phyloP scores from a whole-genome alignment of 2,329 filamentous ascomycete species.

The Aspergillus awamori region DNA sequence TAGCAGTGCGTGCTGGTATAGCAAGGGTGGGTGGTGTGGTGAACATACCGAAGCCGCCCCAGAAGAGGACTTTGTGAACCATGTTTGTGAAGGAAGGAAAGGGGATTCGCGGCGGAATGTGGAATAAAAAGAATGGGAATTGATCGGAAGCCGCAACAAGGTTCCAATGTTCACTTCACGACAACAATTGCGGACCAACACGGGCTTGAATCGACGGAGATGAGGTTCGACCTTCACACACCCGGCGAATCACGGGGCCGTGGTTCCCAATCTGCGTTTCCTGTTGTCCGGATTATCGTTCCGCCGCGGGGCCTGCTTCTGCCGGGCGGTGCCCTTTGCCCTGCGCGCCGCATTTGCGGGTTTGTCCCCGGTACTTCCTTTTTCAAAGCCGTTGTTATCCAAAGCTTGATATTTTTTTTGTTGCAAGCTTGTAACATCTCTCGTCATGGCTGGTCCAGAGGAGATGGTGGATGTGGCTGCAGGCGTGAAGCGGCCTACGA shows the following conservation, averaged over 20 bases:
- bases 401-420: not conserved
- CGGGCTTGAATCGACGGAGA: constrained; percentile 17
- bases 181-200: not conserved
- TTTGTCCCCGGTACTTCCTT: too few species aligned
- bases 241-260: constrained; percentile 39
- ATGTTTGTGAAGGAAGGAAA: constrained; percentile 32
- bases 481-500: constrained; percentile 31
- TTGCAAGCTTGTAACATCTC: not conserved
- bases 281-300: too few species aligned
- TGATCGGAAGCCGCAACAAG: constrained; percentile 6
- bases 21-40: not conserved
- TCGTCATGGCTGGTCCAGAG: constrained; percentile 37
- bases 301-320: too few species aligned
- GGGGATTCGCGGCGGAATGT: constrained; percentile 18
- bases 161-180: constrained; percentile 20
- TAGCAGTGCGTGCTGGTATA: too few species aligned
- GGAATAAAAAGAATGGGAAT: not conserved
- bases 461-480: constrained; percentile 33
- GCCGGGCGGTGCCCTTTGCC: not conserved
- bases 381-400: not conserved
- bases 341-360: too few species aligned
- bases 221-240: constrained; percentile 21
- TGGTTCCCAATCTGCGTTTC: constrained; percentile 34
- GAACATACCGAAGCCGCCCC: constrained; percentile 78
- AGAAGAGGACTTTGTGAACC: constrained; percentile 58